Evolutionary conservation across 768 basidiomycete genomes (phyloP).

Genomic region (Hemileccinum rubropunctum): DNA sequence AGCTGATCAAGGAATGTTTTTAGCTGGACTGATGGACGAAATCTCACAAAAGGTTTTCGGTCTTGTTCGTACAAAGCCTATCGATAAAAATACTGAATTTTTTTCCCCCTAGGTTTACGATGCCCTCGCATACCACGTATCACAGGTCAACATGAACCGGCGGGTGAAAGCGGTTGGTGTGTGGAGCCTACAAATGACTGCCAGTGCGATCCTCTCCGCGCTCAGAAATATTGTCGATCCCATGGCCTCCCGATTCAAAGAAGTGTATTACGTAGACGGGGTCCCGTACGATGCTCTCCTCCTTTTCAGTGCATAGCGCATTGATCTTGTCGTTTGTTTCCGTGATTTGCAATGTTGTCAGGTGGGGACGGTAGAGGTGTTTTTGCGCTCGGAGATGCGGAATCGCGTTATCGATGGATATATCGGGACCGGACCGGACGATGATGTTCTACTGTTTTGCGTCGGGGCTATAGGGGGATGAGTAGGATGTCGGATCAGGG

Average conservation of each 20-base stretch:
- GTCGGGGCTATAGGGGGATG: too few species aligned
- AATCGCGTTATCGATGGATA: too few species aligned
- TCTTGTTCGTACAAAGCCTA: background rate
- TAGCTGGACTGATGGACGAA: constrained; percentile 89
- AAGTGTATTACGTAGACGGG: constrained; percentile 31
- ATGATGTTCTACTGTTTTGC: too few species aligned
- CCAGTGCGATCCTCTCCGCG: constrained; percentile 78
- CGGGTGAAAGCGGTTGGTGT: constrained; percentile 87
- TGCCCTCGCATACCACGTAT: constrained; percentile 93
- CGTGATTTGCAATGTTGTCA: background rate
- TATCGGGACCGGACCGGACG: too few species aligned
- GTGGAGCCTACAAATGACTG: constrained; percentile 95
- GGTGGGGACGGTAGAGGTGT: constrained; percentile 1
- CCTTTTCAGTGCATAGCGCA: constrained; percentile 18
- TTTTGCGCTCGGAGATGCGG: background rate
- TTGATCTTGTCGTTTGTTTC: constrained; percentile 8
- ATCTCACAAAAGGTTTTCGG: constrained; percentile 73
- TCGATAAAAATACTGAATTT: background rate
- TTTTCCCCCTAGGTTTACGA: constrained; percentile 67
- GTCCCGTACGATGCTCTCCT: constrained; percentile 31
- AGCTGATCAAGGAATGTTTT: constrained; percentile 13
- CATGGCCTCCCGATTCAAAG: constrained; percentile 28
- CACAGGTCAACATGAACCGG: constrained; percentile 84
- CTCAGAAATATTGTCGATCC: constrained; percentile 79
- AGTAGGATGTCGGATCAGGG: too few species aligned